These are phyloP conservation scores for Mycena rebaudengoi DNA, from an alignment of 768 basidiomycete genomes.

Conservation along the genomic window DNA sequence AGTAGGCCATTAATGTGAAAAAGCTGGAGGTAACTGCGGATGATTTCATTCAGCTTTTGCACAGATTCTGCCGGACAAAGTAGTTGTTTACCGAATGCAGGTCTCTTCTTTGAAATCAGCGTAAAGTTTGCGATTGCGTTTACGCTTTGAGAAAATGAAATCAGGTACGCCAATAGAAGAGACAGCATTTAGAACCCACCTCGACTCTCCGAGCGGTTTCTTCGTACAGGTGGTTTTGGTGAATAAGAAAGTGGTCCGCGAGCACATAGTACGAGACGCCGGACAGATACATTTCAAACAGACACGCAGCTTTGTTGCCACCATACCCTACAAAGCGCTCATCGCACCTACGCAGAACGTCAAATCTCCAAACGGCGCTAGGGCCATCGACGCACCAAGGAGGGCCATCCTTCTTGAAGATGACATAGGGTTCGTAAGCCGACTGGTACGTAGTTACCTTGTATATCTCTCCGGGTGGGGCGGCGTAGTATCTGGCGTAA, in stretches of 20 bases:
- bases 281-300: slow-evolving; percentile 90
- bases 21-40: slow-evolving; percentile 72
- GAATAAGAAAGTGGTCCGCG: slow-evolving; percentile 87
- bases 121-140: slow-evolving; percentile 79
- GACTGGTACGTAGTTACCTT: slow-evolving; percentile 80
- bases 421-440: slow-evolving; percentile 89
- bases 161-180: not conserved
- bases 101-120: slow-evolving; percentile 81
- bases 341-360: slow-evolving; percentile 72
- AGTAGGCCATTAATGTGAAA: slow-evolving; percentile 62
- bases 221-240: slow-evolving; percentile 87
- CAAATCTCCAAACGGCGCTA: slow-evolving; percentile 9
- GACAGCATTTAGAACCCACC: slow-evolving; percentile 49
- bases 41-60: not conserved
- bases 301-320: slow-evolving; percentile 91
- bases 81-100: slow-evolving; percentile 62
- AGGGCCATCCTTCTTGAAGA: slow-evolving; percentile 78
- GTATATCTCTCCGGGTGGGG: slow-evolving; percentile 74
- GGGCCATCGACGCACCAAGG: slow-evolving; percentile 66
- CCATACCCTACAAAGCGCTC: slow-evolving; percentile 93
- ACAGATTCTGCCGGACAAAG: not conserved
- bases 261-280: slow-evolving; percentile 87
- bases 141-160: slow-evolving; percentile 54
- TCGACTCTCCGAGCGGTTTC: slow-evolving; percentile 77
- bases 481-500: slow-evolving; percentile 71